A percentile compares a stretch with the other conserved stretches of the same genome.
phyloP scores from a whole-genome alignment of 164 flowering plant genomes.

The Cinnamomum chago region DNA sequence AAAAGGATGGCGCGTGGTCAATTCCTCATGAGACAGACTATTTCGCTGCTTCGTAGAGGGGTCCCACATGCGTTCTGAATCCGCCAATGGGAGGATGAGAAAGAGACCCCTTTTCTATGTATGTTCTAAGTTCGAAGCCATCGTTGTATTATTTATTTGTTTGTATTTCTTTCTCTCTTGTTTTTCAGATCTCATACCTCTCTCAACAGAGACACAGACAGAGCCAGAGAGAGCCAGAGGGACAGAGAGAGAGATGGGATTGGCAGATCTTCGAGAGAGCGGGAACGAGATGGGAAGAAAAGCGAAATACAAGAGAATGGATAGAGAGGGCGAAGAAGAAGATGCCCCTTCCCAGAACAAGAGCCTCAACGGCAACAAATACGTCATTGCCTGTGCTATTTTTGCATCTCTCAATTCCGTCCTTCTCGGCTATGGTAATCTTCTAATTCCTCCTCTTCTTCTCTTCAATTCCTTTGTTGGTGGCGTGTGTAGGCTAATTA shows the following conservation, averaged over 20 bases:
- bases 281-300: slow-evolving; percentile 15
- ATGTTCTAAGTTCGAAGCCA: not conserved
- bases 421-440: slow-evolving; percentile 35
- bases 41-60: not conserved
- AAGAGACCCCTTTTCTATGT: not conserved
- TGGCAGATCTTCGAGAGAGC: slow-evolving; percentile 14
- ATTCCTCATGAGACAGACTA: not conserved
- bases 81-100: not conserved
- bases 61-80: not conserved
- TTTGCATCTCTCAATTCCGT: slow-evolving; percentile 36
- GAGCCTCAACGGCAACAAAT: slow-evolving; percentile 13
- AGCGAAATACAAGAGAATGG: slow-evolving; percentile 22
- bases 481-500: not conserved
- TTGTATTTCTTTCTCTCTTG: not conserved
- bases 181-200: not conserved
- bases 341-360: slow-evolving; percentile 3
- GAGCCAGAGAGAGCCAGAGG: too few relatives aligned
- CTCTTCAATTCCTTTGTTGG: not conserved
- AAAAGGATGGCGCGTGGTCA: not conserved
- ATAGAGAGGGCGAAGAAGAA: slow-evolving; percentile 17
- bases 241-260: slow-evolving; percentile 15
- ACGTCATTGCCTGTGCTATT: slow-evolving; percentile 27
- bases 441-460: not conserved
- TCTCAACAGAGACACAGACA: not conserved
- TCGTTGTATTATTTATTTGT: not conserved